Conservation (phyloP, 2,329 filamentous ascomycete species). For the Trichoderma gracile region DNA sequence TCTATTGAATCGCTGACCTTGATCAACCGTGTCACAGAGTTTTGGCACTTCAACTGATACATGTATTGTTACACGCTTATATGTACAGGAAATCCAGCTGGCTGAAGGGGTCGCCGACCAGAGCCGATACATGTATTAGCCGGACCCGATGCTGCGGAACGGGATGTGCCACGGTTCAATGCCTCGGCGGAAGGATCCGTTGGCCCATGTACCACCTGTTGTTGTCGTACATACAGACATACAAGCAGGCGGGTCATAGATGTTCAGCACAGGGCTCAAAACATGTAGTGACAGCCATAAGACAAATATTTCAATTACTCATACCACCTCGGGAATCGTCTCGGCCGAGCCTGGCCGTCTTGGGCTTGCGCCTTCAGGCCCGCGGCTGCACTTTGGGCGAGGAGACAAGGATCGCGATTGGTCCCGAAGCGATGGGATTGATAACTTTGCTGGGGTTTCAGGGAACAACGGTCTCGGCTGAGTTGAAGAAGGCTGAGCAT, state of each 20-base stretch:
- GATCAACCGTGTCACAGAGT: neutral
- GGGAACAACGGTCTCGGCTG: too few relatives aligned
- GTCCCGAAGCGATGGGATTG: constrained; percentile 10
- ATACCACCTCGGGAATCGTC: neutral
- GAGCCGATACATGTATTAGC: neutral
- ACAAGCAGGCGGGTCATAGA: too few relatives aligned
- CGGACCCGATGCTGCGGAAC: constrained; percentile 3
- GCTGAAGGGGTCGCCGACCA: neutral
- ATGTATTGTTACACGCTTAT: too few relatives aligned
- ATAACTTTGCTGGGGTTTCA: too few relatives aligned
- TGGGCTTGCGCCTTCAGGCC: neutral
- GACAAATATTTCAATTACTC: too few relatives aligned
- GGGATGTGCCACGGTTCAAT: neutral
- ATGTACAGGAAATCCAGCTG: too few relatives aligned
- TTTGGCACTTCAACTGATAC: neutral
- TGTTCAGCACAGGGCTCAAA: neutral
- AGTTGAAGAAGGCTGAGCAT: too few relatives aligned
- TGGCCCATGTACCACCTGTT: neutral
- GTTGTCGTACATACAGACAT: neutral
- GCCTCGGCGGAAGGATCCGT: neutral
- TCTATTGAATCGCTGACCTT: neutral
- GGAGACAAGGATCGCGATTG: constrained; percentile 15
- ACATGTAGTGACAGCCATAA: too few relatives aligned
- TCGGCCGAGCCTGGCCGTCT: neutral
- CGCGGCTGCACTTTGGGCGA: constrained; percentile 12